These are phyloP conservation scores for Boletus barrowsii DNA, from an alignment of 768 basidiomycete species.

Conservation along the genomic window DNA sequence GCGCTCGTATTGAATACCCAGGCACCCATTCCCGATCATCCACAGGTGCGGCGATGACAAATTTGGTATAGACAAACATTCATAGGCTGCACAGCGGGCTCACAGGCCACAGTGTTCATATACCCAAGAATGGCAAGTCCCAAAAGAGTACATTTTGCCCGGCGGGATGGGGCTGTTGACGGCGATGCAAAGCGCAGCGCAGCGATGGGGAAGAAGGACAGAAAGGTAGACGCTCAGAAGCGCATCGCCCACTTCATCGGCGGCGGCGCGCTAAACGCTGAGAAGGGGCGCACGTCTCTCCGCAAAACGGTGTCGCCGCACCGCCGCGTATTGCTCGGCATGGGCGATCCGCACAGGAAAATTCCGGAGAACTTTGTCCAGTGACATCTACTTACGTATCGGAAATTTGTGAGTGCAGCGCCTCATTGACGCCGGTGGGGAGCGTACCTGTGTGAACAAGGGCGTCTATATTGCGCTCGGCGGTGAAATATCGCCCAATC, in stretches of 20 bases:
- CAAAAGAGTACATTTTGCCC: not conserved
- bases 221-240: not conserved
- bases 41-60: not conserved
- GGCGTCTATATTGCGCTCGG: not conserved
- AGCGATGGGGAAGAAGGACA: not conserved
- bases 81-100: not conserved
- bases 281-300: not conserved
- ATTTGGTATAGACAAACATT: not conserved
- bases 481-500: not conserved
- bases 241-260: not conserved
- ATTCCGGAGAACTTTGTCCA: not conserved
- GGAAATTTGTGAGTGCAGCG: not conserved
- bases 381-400: no score
- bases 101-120: not conserved
- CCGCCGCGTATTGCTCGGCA: not conserved
- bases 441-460: not conserved
- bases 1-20: no score
- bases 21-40: not conserved
- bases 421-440: not conserved
- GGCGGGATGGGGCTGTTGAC: not conserved
- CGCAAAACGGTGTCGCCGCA: not conserved
- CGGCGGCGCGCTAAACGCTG: not conserved
- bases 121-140: not conserved
- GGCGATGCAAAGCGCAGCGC: not conserved
- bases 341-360: not conserved